Conservation (phyloP, 768 basidiomycete species). For the Psilocybe azurescens region DNA sequence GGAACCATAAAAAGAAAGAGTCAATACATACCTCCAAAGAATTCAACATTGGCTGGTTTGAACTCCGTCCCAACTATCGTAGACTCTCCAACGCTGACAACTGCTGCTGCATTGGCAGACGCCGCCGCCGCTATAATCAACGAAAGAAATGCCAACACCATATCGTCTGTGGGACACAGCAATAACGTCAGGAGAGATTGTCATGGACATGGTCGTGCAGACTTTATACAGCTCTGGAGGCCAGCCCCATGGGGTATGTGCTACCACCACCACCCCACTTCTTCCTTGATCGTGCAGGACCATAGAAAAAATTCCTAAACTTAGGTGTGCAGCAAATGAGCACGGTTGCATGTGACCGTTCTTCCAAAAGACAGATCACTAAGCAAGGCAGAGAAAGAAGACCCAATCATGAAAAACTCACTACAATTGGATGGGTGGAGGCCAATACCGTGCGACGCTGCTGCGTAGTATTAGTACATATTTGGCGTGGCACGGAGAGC, state of each 20-base stretch:
- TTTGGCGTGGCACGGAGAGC: neutral
- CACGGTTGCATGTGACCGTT: neutral
- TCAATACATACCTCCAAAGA: slow-evolving; percentile 10
- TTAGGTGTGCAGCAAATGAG: neutral
- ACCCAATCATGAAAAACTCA: neutral
- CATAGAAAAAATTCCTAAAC: neutral
- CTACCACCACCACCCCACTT: neutral
- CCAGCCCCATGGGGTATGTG: neutral
- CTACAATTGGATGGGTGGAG: neutral
- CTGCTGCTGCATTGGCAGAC: neutral
- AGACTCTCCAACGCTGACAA: slow-evolving; percentile 1
- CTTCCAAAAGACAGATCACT: neutral
- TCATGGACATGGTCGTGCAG: too few species aligned
- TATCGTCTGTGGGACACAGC: neutral
- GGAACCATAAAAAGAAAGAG: neutral
- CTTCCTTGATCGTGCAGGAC: neutral
- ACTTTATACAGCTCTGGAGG: too few species aligned
- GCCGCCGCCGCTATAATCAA: neutral
- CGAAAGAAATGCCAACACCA: neutral
- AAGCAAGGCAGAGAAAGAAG: neutral
- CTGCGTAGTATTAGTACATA: neutral
- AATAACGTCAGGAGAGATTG: neutral
- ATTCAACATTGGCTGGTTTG: slow-evolving; percentile 7
- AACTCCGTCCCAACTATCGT: slow-evolving; percentile 6
- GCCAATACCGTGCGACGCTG: neutral